Evolutionary conservation across 2,329 filamentous ascomycete species (phyloP), one percentile per base, ranked within the genome.

Genomic region (Colletotrichum ledebouriae): DNA sequence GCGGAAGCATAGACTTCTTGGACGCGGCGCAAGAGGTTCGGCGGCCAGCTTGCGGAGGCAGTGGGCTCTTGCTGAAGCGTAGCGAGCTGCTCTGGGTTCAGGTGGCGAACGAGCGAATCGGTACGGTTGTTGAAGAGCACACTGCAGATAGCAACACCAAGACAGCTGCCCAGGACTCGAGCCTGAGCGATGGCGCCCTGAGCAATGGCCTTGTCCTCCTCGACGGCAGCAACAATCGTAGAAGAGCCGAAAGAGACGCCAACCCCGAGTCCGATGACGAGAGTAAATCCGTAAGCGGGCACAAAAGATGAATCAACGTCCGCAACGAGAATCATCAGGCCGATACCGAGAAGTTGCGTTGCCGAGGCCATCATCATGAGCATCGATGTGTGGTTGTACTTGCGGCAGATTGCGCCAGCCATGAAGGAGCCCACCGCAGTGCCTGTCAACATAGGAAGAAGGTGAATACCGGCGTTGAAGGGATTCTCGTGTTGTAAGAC

Each of bases 171-270:
- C 2, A 90, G 77, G 0, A 90, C 85, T 13, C 88, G 83, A 2
- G 85, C 83, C 75, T 90, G 88, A 1, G 88, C 86, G 10, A 89
- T 81, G 4, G 87, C 84, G 0, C 87, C 88, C 71, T 90, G 87
- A 0, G 86, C 87, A 2, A 87, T 85, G 0, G 88, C 87, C 57
- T 87, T 79, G 61, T 87, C 84, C 64, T 79, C 79, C 53, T 88
- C 82, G 13, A 88, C 80, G 52, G 84, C 85, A 2, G 86, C 86
- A 72, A 89, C 84, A 65, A 90, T 87, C 0, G 87, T 88, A 7
- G 84, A 84, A 2, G 84, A 82, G 0, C 85, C 86, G 70, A 89
- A 86, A 10, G 84, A 85, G 15, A 90, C 80, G 0, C 88, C 88
- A 15, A 89, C 85, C 0, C 88, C 88, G 1, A 89, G 76, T 1